Percentiles rank a stretch among this genome's conserved stretches.
phyloP scores from a whole-genome alignment of 73 alveolate genomes.

The Paramecium sonneborni region DNA sequence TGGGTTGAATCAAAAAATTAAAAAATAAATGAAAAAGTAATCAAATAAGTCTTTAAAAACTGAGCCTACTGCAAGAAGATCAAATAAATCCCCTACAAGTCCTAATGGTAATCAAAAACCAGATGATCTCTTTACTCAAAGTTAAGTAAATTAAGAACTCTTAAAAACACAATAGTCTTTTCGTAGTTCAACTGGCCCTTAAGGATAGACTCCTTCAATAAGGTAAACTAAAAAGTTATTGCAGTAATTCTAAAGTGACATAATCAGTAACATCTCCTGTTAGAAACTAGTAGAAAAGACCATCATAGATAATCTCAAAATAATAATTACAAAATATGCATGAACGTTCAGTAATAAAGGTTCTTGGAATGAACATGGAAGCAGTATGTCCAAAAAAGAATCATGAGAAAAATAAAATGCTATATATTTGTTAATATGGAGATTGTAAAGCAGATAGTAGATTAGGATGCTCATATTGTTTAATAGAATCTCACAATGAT shows the following conservation, averaged over 20 bases:
- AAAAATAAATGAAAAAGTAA: neutral
- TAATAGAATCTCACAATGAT: neutral
- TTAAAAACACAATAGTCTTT: slow-evolving; percentile 9
- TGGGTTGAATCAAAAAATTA: neutral
- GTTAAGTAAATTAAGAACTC: neutral
- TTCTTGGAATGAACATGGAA: slow-evolving; percentile 24
- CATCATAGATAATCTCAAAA: neutral
- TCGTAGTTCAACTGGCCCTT: neutral
- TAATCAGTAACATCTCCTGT: slow-evolving; percentile 3
- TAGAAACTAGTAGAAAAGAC: neutral
- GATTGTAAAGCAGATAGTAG: slow-evolving; percentile 17
- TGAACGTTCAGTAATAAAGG: slow-evolving; percentile 8
- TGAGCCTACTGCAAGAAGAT: neutral
- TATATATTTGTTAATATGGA: neutral
- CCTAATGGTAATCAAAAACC: neutral
- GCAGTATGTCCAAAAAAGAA: slow-evolving; percentile 34
- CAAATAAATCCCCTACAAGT: neutral
- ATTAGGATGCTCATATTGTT: slow-evolving; percentile 46
- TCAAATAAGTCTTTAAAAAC: neutral
- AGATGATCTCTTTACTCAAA: neutral
- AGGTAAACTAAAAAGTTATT: neutral
- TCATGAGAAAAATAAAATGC: slow-evolving; percentile 34
- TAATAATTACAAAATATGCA: neutral
- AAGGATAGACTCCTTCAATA: neutral
- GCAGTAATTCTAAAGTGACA: neutral